phyloP scores from a whole-genome alignment of 179 eudicot genomes.

The Carnegiea gigantea region DNA sequence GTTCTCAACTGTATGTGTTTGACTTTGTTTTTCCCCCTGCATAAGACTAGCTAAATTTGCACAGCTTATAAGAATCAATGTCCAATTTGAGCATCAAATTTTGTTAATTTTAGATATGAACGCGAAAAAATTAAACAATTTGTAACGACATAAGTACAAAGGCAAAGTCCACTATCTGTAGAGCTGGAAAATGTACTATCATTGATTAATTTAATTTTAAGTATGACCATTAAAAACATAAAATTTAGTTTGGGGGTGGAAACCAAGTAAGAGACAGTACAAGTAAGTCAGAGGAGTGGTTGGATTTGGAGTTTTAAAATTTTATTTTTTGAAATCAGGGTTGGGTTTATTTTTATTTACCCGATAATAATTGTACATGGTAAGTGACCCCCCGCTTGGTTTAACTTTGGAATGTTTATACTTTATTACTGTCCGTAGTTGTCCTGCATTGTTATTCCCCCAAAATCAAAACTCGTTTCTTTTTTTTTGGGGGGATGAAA shows the following conservation, averaged over 20 bases:
- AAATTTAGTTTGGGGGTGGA: background rate
- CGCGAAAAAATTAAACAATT: background rate
- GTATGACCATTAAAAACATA: background rate
- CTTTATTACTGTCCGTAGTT: background rate
- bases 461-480: background rate
- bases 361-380: background rate
- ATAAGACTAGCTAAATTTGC: background rate
- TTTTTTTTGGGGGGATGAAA: background rate
- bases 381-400: background rate
- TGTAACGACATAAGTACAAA: background rate
- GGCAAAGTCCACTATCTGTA: background rate
- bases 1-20: no score
- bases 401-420: background rate
- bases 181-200: background rate
- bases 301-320: background rate
- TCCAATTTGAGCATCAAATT: no score
- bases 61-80: no score
- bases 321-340: background rate
- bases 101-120: background rate
- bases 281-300: conserved; percentile 6
- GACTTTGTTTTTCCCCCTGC: no score
- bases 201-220: background rate
- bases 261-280: background rate
- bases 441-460: background rate
- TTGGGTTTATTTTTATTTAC: background rate